Conservation (phyloP, 2,329 filamentous ascomycete genomes). For the Paraphoma chrysanthemicola region DNA sequence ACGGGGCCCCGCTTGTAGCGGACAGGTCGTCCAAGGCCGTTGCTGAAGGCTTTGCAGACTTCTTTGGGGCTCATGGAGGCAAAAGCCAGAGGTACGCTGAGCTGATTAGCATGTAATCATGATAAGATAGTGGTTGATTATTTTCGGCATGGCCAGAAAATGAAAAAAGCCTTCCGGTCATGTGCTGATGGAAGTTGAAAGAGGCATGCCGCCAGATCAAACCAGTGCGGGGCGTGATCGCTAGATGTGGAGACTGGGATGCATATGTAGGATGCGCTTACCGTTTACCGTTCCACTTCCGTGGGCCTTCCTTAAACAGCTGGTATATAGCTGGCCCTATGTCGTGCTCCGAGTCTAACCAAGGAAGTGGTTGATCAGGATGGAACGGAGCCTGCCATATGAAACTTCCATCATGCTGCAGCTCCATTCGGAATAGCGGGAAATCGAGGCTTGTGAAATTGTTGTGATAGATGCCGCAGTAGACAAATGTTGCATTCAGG, state of each 20-base stretch:
- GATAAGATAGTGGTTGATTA: constrained; percentile 19
- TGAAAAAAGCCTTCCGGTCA: constrained; percentile 8
- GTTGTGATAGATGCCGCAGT: constrained; percentile 98
- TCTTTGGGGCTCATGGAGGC: constrained; percentile 85
- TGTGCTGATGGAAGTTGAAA: neutral
- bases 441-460: constrained; percentile 95
- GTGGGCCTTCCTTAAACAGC: constrained; percentile 90
- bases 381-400: constrained; percentile 94
- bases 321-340: constrained; percentile 91
- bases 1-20: constrained; percentile 80
- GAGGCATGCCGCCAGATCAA: constrained; percentile 25
- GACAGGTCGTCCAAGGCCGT: constrained; percentile 78
- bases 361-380: constrained; percentile 85
- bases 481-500: constrained; percentile 89
- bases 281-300: constrained; percentile 80
- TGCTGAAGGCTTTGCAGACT: constrained; percentile 80
- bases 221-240: constrained; percentile 29
- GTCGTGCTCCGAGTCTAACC: constrained; percentile 96
- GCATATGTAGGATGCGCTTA: constrained; percentile 50
- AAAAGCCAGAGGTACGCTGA: constrained; percentile 85
- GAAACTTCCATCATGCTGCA: constrained; percentile 84
- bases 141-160: constrained; percentile 7
- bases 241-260: constrained; percentile 25
- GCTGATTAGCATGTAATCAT: constrained; percentile 33
- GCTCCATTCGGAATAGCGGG: constrained; percentile 93